Evolutionary conservation across 2,329 filamentous ascomycete genomes (phyloP).

Genomic region (Clonostachys solani): DNA sequence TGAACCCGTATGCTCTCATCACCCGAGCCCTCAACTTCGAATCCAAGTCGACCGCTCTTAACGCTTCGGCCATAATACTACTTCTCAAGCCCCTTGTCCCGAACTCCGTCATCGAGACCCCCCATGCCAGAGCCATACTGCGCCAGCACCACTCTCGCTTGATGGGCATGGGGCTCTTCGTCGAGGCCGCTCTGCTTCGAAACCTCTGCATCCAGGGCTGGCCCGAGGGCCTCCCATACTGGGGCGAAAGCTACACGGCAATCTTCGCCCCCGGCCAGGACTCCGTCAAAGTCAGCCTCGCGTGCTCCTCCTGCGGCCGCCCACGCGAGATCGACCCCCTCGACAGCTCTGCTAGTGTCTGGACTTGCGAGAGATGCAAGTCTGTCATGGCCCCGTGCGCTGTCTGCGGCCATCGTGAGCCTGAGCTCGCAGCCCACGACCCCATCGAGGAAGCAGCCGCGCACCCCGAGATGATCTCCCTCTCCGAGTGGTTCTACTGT

Average conservation of each 20-base stretch:
- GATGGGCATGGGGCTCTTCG: conserved; percentile 54
- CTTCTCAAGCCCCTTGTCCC: conserved; percentile 55
- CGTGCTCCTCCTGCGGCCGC: conserved; percentile 52
- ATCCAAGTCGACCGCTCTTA: conserved; percentile 48
- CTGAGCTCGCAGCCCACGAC: conserved; percentile 33
- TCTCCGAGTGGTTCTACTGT: conserved; percentile 58
- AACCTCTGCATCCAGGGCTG: conserved; percentile 57
- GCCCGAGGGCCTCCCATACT: conserved; percentile 46
- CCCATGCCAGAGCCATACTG: conserved; percentile 52
- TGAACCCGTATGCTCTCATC: conserved; percentile 52
- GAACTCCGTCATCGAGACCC: conserved; percentile 45
- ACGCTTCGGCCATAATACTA: conserved; percentile 57
- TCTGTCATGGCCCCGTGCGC: conserved; percentile 51
- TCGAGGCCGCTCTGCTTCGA: conserved; percentile 55
- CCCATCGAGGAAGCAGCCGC: conserved; percentile 18
- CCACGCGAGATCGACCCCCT: conserved; percentile 49
- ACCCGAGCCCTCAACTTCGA: conserved; percentile 52
- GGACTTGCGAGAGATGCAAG: conserved; percentile 53
- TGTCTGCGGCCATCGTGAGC: conserved; percentile 52
- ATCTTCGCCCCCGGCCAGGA: conserved; percentile 52
- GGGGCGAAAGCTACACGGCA: conserved; percentile 47
- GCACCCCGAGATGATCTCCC: conserved; percentile 12
- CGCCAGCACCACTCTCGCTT: conserved; percentile 57
- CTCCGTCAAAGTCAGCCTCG: conserved; percentile 46
- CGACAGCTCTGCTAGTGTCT: conserved; percentile 39